A percentile compares a stretch with the other conserved stretches of the same genome.
phyloP scores from a whole-genome alignment of 768 basidiomycete genomes.

The Chlorophyllum brunneum region DNA sequence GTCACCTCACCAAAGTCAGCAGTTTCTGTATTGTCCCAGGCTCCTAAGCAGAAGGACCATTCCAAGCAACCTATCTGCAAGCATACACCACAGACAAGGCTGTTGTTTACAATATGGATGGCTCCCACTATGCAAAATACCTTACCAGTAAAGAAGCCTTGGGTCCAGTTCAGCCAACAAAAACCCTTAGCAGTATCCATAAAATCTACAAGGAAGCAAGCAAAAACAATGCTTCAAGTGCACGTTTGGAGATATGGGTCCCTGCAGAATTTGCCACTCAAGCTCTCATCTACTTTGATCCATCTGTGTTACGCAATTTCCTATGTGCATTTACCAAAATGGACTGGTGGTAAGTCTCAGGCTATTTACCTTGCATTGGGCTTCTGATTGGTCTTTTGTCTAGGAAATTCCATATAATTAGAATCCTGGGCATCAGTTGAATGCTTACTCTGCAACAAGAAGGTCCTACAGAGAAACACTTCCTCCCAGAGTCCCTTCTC shows the following conservation, averaged over 20 bases:
- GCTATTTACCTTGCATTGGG: background rate
- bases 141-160: background rate
- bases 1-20: conserved; percentile 14
- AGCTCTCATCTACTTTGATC: conserved; percentile 1
- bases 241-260: conserved; percentile 12
- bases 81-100: conserved; percentile 20
- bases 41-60: conserved; percentile 7
- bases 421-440: background rate
- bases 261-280: background rate
- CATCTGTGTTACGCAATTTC: background rate
- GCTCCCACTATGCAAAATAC: conserved; percentile 10
- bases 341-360: conserved; percentile 10
- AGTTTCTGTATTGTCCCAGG: conserved; percentile 17
- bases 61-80: conserved; percentile 12
- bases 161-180: background rate
- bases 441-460: conserved; percentile 1
- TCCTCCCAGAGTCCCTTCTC: conserved; percentile 4
- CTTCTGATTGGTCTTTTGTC: background rate
- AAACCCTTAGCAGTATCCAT: background rate
- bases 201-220: background rate
- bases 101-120: conserved; percentile 10
- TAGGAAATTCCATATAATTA: background rate
- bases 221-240: background rate
- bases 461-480: background rate
- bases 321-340: background rate